phyloP scores from a whole-genome alignment of 2,329 filamentous ascomycete species.

The Alternaria gaisen region DNA sequence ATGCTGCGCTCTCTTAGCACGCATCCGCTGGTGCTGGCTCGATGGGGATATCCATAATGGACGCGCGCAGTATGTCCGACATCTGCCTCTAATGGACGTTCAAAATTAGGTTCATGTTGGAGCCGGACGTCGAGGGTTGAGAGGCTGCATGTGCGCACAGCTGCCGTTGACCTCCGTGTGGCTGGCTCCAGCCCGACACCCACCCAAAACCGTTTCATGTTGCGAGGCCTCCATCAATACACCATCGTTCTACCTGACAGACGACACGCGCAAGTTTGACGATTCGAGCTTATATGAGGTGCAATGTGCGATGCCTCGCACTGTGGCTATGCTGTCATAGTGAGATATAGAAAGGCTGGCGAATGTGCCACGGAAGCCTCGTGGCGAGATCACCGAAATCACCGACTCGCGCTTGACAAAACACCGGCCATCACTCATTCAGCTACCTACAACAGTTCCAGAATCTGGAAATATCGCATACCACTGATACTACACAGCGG shows the following conservation, averaged over 20 bases:
- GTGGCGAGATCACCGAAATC: neutral
- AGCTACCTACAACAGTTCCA: neutral
- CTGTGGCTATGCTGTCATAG: neutral
- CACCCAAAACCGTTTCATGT: neutral
- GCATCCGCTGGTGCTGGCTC: too few species aligned
- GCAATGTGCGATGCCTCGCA: neutral
- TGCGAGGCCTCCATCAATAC: neutral
- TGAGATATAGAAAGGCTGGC: neutral
- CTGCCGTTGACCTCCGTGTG: neutral
- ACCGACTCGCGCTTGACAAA: neutral
- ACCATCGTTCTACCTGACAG: neutral
- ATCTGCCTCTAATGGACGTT: too few species aligned
- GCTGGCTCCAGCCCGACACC: neutral
- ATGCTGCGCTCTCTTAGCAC: too few species aligned
- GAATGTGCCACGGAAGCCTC: neutral
- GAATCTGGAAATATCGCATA: neutral
- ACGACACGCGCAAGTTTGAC: neutral
- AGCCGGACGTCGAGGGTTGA: neutral
- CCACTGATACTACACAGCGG: neutral
- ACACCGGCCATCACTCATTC: neutral
- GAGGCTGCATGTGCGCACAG: neutral
- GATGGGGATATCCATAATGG: too few species aligned
- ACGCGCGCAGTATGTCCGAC: too few species aligned
- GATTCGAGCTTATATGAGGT: neutral
- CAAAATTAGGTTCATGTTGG: too few species aligned